Base-by-base conservation (phyloP, 345 rosid species). In the Atalantia buxifolia region DNA sequence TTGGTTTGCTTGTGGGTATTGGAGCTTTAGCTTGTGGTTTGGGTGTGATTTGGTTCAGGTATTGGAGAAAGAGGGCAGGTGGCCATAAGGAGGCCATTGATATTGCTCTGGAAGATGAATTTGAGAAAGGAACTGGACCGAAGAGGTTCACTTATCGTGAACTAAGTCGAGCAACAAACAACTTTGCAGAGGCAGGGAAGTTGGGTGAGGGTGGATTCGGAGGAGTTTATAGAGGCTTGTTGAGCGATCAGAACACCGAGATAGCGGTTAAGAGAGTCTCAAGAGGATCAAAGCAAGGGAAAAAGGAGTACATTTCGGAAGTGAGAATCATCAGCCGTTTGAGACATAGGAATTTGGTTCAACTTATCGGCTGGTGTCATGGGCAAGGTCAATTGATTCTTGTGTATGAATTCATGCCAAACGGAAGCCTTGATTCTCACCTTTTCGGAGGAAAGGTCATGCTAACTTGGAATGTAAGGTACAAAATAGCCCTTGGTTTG, bases 121-220 rank as follows among this genome's bases (percentile, higher is more conserved):
- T 89, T 27, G 88, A 84, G 64, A 83, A 77, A 50, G 90, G 90
- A 30, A 76, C 92, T 0, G 90, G 90, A 33, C 90, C 90, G 0
- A 89, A 83, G 75, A 82, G 76, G 80, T 89, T 85, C 83, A 77
- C 85, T 21, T 85, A 84, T 77, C 59, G 66, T 0, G 85, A 87
- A 53, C 83, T 89, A 28, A 73, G 45, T 66, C 74, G 62, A 4
- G 90, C 89, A 3, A 89, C 92, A 5, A 77, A 76, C 10, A 70
- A 74, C 68, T 89, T 89, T 12, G 30, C 86, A 0, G 89, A 84
- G 78, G 78, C 24, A 2, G 84, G 87, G 36, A 87, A 87, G 82
- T 85, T 87, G 2, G 92, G 92, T 1, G 88, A 86, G 70, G 92
- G 92, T 35, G 92, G 92, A 9, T 87, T 87, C 16, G 92, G 92